Base-by-base conservation (phyloP, 306 rosid species). In the Pachyrhizus erosus region DNA sequence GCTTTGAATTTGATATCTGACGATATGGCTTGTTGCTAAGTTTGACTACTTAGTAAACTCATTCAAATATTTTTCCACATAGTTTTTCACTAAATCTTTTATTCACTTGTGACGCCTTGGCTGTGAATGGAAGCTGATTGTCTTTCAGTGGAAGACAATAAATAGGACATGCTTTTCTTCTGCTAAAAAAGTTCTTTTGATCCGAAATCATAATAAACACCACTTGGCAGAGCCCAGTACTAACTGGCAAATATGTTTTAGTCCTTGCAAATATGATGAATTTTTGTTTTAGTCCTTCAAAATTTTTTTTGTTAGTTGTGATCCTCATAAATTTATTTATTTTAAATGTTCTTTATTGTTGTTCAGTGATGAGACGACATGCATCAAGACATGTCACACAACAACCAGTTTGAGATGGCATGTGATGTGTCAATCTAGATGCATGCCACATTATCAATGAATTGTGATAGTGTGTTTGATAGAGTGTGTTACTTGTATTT, bases 51-150 rank as follows among this genome's bases (percentile, higher is more conserved):
- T 65, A 54, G 29, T 75, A 27, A 82, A 27, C 58, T 82, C 31
- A 27, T 73, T 64, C 9, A 51, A 75, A 54, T 75, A 67, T 40
- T 82, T 70, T 46, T 8, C 55, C 39, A 13, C 54, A 31, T 20
- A 37, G 55, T 66, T 68, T 2, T 82, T 58, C 7, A 48, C 49
- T 54, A 10, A 31, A 64, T 58, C 5, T 20, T 26, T 73, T 39
- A 34, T 75, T 46, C 69, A 74, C 55, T 52, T 74, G 52, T n/a
- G n/a, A n/a, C n/a, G n/a, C 68, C 27, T 31, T 7, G 43, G 57
- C 20, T 73, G 13, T 74, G 58, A 62, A 73, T 42, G 26, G 33
- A 71, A 15, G 34, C 73, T 73, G 29, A 65, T 67, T 75, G 54
- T 18, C 66, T 51, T 51, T 20, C 78, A n/a, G 31, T 13, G 48